phyloP scores from a whole-genome alignment of 768 basidiomycete genomes.

The Amanita fuliginea region DNA sequence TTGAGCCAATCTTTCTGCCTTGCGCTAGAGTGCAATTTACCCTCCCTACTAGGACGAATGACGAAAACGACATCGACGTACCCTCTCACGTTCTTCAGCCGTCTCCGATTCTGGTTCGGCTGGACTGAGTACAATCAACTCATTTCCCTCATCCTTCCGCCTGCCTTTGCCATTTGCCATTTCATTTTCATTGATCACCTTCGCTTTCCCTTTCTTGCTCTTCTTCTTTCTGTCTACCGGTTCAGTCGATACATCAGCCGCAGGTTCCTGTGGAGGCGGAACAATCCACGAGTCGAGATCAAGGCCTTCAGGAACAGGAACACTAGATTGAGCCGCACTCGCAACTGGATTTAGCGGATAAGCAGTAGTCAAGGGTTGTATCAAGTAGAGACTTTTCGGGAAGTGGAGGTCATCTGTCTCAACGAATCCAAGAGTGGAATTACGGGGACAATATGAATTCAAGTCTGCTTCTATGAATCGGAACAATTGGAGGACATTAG shows the following conservation, averaged over 20 bases:
- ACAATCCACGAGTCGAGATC: constrained; percentile 84
- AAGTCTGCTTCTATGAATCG: constrained; percentile 70
- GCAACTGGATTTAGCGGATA: constrained; percentile 87
- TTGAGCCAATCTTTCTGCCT: constrained; percentile 64
- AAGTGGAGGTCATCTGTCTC: constrained; percentile 39
- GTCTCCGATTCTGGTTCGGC: constrained; percentile 34
- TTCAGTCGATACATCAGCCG: constrained; percentile 27
- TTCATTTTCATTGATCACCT: constrained; percentile 24
- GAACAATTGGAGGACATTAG: constrained; percentile 67
- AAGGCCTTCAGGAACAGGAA: constrained; percentile 74
- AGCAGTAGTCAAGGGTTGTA: constrained; percentile 63
- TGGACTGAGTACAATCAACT: constrained; percentile 26
- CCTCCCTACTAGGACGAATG: too few species aligned
- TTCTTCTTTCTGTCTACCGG: constrained; percentile 41
- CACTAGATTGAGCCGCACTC: constrained; percentile 64
- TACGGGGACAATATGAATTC: constrained; percentile 35
- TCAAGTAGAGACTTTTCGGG: constrained; percentile 84
- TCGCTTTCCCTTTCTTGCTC: constrained; percentile 33
- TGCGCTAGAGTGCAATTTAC: constrained; percentile 38
- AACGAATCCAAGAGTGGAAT: constrained; percentile 22
- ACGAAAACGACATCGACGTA: constrained; percentile 20
- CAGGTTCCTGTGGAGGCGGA: constrained; percentile 39
- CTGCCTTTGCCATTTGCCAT: constrained; percentile 27
- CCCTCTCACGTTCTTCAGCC: constrained; percentile 56
- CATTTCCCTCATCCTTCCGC: constrained; percentile 15